Conservation (phyloP, 1,284 basidiomycete species). For the Melampsora abietis-canadensis region DNA sequence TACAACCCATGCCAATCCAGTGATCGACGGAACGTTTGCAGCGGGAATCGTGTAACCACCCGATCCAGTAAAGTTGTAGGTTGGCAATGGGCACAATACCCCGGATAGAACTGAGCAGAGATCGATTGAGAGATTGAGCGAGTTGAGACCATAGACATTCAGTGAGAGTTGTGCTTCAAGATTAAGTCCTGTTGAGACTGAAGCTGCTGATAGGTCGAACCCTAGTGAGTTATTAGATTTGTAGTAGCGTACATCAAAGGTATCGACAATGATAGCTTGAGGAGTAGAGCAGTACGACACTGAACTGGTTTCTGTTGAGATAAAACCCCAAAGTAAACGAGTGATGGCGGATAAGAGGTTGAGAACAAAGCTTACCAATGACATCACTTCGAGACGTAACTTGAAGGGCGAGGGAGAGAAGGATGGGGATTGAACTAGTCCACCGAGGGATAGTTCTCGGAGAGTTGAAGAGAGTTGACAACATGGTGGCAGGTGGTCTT, state of each 20-base stretch:
- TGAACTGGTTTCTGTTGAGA: slow-evolving; percentile 48
- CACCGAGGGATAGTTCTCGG: neutral
- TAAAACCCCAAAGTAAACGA: neutral
- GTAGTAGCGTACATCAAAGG: slow-evolving; percentile 49
- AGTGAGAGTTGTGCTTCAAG: slow-evolving; percentile 43
- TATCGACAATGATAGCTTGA: slow-evolving; percentile 49
- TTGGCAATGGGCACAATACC: slow-evolving; percentile 51
- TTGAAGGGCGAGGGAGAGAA: neutral
- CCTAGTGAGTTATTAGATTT: slow-evolving; percentile 50
- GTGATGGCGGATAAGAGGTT: neutral
- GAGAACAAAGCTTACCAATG: neutral
- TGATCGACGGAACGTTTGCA: slow-evolving; percentile 47
- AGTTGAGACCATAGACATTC: slow-evolving; percentile 51
- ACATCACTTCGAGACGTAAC: neutral
- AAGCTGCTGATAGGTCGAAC: slow-evolving; percentile 51
- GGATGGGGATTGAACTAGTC: neutral
- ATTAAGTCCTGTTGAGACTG: slow-evolving; percentile 47
- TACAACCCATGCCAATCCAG: slow-evolving; percentile 51
- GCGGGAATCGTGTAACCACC: slow-evolving; percentile 49
- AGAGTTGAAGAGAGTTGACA: neutral
- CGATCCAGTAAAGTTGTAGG: slow-evolving; percentile 51
- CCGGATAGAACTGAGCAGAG: slow-evolving; percentile 50
- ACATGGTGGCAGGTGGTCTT: neutral
- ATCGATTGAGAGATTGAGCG: slow-evolving; percentile 50
- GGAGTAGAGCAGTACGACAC: slow-evolving; percentile 52